Conservation (phyloP, 805 yeast genomes). For the Zygosaccharomyces gambellarensis region DNA sequence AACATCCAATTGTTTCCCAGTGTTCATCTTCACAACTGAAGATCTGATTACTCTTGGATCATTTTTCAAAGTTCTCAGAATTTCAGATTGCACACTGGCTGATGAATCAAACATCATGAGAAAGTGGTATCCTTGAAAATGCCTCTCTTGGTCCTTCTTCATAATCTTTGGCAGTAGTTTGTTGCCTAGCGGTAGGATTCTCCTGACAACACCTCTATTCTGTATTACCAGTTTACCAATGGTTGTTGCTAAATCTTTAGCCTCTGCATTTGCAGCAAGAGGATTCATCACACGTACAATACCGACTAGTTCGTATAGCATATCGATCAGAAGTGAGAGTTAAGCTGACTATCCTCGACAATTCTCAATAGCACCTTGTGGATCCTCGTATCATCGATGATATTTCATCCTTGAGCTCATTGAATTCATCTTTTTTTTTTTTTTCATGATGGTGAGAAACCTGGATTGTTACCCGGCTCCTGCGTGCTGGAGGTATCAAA, state of each 20-base stretch:
- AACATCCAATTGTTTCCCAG: conserved; percentile 47
- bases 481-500: too few species aligned
- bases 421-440: too few species aligned
- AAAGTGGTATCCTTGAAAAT: conserved; percentile 87
- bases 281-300: conserved; percentile 77
- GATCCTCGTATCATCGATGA: too few species aligned
- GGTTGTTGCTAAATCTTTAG: conserved; percentile 58
- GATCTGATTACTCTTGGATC: conserved; percentile 92
- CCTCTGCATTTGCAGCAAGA: conserved; percentile 48
- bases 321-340: too few species aligned
- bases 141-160: conserved; percentile 80
- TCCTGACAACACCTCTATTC: conserved; percentile 92
- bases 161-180: conserved; percentile 74
- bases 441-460: too few species aligned
- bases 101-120: conserved; percentile 82
- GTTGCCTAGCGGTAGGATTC: conserved; percentile 72
- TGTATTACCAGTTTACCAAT: conserved; percentile 77
- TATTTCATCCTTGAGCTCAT: too few species aligned
- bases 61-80: conserved; percentile 68
- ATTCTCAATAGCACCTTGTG: too few species aligned
- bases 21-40: conserved; percentile 59
- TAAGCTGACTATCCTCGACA: too few species aligned
- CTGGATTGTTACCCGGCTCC: too few species aligned
- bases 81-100: conserved; percentile 79
- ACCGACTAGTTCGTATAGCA: conserved; percentile 89